phyloP scores from a whole-genome alignment of 495 filamentous ascomycete genomes.

The Talaromyces adpressus region DNA sequence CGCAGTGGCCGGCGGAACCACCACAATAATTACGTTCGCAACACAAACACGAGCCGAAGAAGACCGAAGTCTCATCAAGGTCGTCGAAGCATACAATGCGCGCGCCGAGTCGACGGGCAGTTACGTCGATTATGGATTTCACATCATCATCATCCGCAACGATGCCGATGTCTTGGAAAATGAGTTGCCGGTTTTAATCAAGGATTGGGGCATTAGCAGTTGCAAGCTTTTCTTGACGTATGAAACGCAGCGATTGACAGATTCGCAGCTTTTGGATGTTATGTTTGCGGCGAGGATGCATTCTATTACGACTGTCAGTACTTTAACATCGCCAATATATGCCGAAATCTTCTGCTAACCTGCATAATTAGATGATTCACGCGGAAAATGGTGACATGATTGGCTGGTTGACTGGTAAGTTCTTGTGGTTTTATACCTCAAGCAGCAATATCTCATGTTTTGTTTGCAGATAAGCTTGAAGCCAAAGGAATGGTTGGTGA shows the following conservation, averaged over 20 bases:
- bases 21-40: slow-evolving; percentile 53
- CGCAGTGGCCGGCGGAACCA: slow-evolving; percentile 55
- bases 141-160: slow-evolving; percentile 49
- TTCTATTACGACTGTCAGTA: slow-evolving; percentile 36
- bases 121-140: slow-evolving; percentile 55
- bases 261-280: slow-evolving; percentile 51
- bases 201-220: slow-evolving; percentile 45
- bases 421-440: slow-evolving; percentile 39
- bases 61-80: slow-evolving; percentile 36
- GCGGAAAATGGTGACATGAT: slow-evolving; percentile 54
- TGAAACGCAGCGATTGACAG: slow-evolving; percentile 44
- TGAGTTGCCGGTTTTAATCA: slow-evolving; percentile 34
- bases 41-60: slow-evolving; percentile 37
- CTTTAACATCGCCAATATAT: background rate
- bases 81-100: slow-evolving; percentile 39
- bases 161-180: slow-evolving; percentile 29
- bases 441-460: slow-evolving; percentile 26
- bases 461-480: background rate
- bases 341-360: background rate
- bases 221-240: slow-evolving; percentile 64
- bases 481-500: background rate
- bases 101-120: slow-evolving; percentile 33
- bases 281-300: slow-evolving; percentile 39
- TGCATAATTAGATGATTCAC: slow-evolving; percentile 41
- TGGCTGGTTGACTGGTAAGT: slow-evolving; percentile 6